Evolutionary conservation across 306 rosid species (phyloP), one percentile per base, ranked within the genome.

Genomic region (Corylus americana): DNA sequence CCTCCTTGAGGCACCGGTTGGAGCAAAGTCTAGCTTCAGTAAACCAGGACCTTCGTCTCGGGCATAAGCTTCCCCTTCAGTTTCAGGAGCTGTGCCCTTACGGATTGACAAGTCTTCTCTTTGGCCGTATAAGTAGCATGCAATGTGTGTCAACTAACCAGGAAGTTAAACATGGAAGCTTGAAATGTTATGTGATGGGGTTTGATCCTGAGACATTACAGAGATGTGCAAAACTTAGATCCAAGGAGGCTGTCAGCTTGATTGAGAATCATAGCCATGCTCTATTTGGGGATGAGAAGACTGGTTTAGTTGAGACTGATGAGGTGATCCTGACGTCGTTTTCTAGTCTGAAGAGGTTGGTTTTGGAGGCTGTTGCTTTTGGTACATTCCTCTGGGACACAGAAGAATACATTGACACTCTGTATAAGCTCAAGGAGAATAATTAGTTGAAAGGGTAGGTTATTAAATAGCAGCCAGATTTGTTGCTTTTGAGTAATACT

Each of bases 331-430:
- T 88, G 83, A 95, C 99, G 39, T 93, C 99, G 14, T 95, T 91
- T 84, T 91, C 98, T 5, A 95, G 94, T 76, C 63, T 95, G 73
- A 95, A 91, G 91, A 95, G 99, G 81, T 83, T 95, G 70, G 96
- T 91, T 51, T 87, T 93, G 87, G 99, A 96, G 89, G 99, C 94
- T 78, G 96, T 93, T 81, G 98, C 99, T 51, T 96, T 96, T 83
- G 99, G 99, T 73, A 85, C 93, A 12, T 93, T 95, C 82, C 87
- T 95, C 48, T 91, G 99, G 99, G 99, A 93, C 78, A 84, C 92
- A 11, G 99, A 96, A 86, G 99, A 93, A 74, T 90, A 86, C 85
- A 80, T 96, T 59, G 88, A 88, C 78, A 81, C 79, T 71, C 78
- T 96, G 18, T 96, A 93, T 83, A 87, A 87, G 90, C 98, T 96